phyloP scores from a whole-genome alignment of 2,329 filamentous ascomycete genomes.

The Curvularia lunata region DNA sequence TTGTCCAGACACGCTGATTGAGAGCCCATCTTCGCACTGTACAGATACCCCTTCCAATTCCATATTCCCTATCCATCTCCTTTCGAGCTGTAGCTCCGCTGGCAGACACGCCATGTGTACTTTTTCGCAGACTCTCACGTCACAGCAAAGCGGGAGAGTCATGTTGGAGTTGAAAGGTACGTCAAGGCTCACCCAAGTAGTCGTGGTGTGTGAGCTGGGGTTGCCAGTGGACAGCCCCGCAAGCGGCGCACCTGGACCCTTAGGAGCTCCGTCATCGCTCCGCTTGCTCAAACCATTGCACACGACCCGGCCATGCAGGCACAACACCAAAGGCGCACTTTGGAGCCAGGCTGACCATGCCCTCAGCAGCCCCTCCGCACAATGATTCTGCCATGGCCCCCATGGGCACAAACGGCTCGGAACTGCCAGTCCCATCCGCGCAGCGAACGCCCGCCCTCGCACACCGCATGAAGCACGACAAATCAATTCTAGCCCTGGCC shows the following conservation, averaged over 20 bases:
- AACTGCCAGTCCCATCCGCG: slow-evolving; percentile 8
- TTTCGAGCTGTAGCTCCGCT: slow-evolving; percentile 38
- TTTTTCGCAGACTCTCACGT: slow-evolving; percentile 36
- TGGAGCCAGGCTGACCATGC: slow-evolving; percentile 36
- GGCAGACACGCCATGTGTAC: slow-evolving; percentile 39
- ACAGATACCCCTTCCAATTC: slow-evolving; percentile 5
- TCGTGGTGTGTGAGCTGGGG: neutral
- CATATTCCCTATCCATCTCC: slow-evolving; percentile 34
- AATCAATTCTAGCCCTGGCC: slow-evolving; percentile 81
- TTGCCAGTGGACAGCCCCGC: slow-evolving; percentile 15
- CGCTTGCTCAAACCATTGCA: slow-evolving; percentile 22
- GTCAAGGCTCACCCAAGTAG: slow-evolving; percentile 6
- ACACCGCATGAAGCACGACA: slow-evolving; percentile 77
- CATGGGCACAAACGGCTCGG: slow-evolving; percentile 25
- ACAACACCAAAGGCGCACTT: slow-evolving; percentile 16
- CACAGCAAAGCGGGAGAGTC: slow-evolving; percentile 13
- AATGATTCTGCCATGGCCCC: slow-evolving; percentile 32
- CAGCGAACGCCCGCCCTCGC: slow-evolving; percentile 64
- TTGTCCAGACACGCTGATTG: slow-evolving; percentile 5
- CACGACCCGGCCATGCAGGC: slow-evolving; percentile 34
- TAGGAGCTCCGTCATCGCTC: slow-evolving; percentile 32
- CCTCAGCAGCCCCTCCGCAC: slow-evolving; percentile 34
- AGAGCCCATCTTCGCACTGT: slow-evolving; percentile 1
- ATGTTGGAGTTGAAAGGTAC: slow-evolving; percentile 25
- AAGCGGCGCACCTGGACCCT: slow-evolving; percentile 24